Evolutionary conservation across 768 basidiomycete genomes (phyloP).

Genomic region (Crassisporium funariophilum): DNA sequence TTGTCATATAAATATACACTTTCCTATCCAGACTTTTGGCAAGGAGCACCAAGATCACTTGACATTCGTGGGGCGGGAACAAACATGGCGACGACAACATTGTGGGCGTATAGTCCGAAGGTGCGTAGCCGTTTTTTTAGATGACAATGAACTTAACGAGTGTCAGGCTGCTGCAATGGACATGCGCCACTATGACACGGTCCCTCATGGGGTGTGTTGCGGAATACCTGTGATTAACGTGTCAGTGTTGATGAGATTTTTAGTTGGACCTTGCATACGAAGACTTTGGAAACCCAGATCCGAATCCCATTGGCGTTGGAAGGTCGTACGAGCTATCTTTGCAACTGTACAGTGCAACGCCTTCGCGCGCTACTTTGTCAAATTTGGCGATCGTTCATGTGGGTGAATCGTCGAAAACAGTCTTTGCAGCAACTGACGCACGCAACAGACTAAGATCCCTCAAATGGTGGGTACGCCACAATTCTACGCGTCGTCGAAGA

Average conservation of each 20-base stretch:
- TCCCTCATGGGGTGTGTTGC: conserved; percentile 35
- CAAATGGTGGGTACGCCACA: conserved; percentile 36
- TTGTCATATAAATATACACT: too few relatives aligned
- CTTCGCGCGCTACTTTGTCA: conserved; percentile 29
- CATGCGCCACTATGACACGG: conserved; percentile 41
- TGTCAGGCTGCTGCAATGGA: conserved; percentile 38
- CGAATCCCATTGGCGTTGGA: conserved; percentile 38
- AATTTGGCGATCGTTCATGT: conserved; percentile 34
- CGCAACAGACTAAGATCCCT: conserved; percentile 31
- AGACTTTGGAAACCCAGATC: conserved; percentile 41
- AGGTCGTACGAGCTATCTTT: conserved; percentile 37
- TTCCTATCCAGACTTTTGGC: conserved; percentile 46
- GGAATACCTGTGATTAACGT: background rate
- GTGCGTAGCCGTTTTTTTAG: too few relatives aligned
- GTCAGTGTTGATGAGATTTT: background rate
- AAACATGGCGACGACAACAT: conserved; percentile 29
- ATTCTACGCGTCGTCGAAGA: conserved; percentile 36
- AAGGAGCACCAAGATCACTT: conserved; percentile 35
- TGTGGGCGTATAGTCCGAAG: conserved; percentile 43
- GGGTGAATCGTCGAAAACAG: too few relatives aligned
- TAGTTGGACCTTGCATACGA: conserved; percentile 41
- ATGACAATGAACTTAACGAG: too few relatives aligned
- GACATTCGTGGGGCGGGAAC: conserved; percentile 36
- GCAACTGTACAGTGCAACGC: conserved; percentile 37
- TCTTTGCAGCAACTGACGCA: background rate